phyloP scores from a whole-genome alignment of 768 basidiomycete genomes.

The Suillus decipiens region DNA sequence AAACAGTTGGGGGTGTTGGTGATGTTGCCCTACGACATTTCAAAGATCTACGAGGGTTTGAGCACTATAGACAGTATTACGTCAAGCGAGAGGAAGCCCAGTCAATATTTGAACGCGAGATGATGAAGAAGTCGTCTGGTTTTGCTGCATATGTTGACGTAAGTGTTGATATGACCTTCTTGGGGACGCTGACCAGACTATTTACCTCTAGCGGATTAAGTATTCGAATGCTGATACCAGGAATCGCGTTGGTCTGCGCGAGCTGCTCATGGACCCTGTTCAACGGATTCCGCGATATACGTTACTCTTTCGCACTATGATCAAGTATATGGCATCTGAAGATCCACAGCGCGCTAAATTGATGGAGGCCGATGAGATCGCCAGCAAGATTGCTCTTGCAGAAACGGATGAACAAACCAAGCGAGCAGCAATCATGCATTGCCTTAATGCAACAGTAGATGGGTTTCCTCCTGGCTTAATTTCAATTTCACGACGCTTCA shows the following conservation, averaged over 20 bases:
- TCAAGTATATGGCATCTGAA: slow-evolving; percentile 80
- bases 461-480: slow-evolving; percentile 91
- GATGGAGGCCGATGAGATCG: slow-evolving; percentile 82
- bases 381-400: slow-evolving; percentile 87
- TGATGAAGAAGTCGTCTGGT: slow-evolving; percentile 74
- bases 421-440: slow-evolving; percentile 86
- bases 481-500: slow-evolving; percentile 81
- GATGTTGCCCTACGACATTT: slow-evolving; percentile 89
- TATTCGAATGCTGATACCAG: slow-evolving; percentile 73
- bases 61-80: slow-evolving; percentile 90
- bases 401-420: slow-evolving; percentile 92
- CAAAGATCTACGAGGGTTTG: slow-evolving; percentile 80
- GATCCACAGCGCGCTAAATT: slow-evolving; percentile 81
- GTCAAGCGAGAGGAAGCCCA: slow-evolving; percentile 93
- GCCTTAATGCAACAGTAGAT: slow-evolving; percentile 80
- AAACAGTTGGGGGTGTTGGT: slow-evolving; percentile 66
- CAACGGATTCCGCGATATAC: slow-evolving; percentile 96
- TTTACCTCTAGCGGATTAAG: slow-evolving; percentile 68
- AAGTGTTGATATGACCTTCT: slow-evolving; percentile 21
- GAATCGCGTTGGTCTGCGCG: slow-evolving; percentile 86
- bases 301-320: slow-evolving; percentile 87
- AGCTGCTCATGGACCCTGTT: slow-evolving; percentile 94
- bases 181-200: slow-evolving; percentile 12
- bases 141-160: slow-evolving; percentile 91
- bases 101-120: slow-evolving; percentile 80